phyloP scores from a whole-genome alignment of 108 stramenopile species.

The Nitzschia inconspicua region DNA sequence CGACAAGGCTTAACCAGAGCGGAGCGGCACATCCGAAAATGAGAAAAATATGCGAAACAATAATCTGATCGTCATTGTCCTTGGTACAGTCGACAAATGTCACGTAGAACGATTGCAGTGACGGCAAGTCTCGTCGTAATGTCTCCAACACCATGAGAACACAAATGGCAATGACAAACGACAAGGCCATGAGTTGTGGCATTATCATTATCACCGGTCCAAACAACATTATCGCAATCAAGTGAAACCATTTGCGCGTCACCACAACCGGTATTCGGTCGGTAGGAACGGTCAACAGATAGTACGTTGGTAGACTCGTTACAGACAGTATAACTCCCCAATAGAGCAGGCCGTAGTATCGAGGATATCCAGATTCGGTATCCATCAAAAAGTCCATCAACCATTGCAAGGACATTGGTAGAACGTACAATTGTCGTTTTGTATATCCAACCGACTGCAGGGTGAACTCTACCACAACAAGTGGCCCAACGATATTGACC shows the following conservation, averaged over 20 bases:
- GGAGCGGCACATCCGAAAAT: slow-evolving; percentile 79
- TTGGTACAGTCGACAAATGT: slow-evolving; percentile 33
- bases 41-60: slow-evolving; percentile 69
- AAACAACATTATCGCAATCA: slow-evolving; percentile 70
- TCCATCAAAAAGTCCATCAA: slow-evolving; percentile 15
- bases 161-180: slow-evolving; percentile 69
- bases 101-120: slow-evolving; percentile 32
- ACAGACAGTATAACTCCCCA: slow-evolving; percentile 16
- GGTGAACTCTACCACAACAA: background rate
- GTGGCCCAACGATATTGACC: background rate
- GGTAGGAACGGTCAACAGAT: background rate
- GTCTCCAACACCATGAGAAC: slow-evolving; percentile 62
- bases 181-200: slow-evolving; percentile 66
- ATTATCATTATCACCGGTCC: slow-evolving; percentile 48
- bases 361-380: background rate
- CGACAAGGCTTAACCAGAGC: slow-evolving; percentile 50
- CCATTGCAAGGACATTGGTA: slow-evolving; percentile 23
- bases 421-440: background rate
- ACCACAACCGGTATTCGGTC: slow-evolving; percentile 32
- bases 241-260: slow-evolving; percentile 81
- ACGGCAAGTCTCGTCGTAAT: slow-evolving; percentile 28
- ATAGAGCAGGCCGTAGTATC: slow-evolving; percentile 22
- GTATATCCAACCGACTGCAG: background rate
- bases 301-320: slow-evolving; percentile 2
- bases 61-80: slow-evolving; percentile 53